These are phyloP conservation scores for Suillus lakei DNA, from an alignment of 768 basidiomycete species.

Conservation along the genomic window DNA sequence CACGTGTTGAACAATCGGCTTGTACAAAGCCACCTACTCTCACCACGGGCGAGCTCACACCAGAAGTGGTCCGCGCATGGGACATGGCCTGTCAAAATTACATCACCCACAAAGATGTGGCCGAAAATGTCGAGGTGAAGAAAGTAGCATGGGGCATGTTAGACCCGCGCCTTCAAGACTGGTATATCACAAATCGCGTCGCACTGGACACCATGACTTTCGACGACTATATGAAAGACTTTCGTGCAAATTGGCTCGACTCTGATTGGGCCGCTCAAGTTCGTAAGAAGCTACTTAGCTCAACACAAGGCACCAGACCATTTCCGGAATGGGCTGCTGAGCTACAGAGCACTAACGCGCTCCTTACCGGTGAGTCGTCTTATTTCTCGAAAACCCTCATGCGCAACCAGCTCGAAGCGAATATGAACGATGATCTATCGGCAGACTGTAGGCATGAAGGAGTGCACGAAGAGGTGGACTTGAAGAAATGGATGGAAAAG, in stretches of 20 bases:
- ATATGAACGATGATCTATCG: conserved; percentile 18
- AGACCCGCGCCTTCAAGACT: conserved; percentile 7
- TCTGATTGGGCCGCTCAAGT: conserved; percentile 8
- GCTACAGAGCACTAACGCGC: conserved; percentile 16
- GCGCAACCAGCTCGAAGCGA: conserved; percentile 19
- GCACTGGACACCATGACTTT: background rate
- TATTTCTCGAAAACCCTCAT: conserved; percentile 15
- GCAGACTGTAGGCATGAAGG: background rate
- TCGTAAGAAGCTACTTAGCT: conserved; percentile 7
- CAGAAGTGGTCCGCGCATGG: background rate
- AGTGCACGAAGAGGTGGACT: background rate
- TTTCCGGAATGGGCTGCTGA: conserved; percentile 19
- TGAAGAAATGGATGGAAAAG: conserved; percentile 7
- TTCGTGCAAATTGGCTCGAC: background rate
- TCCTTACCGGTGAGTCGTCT: conserved; percentile 14
- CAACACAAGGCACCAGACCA: conserved; percentile 3
- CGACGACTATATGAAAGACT: conserved; percentile 7
- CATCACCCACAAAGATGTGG: too few relatives aligned
- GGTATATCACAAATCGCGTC: conserved; percentile 11
- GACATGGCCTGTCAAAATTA: background rate
- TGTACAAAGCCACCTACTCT: too few relatives aligned
- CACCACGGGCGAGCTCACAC: too few relatives aligned
- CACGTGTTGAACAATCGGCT: too few relatives aligned
- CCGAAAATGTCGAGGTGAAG: background rate
- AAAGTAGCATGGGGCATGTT: conserved; percentile 13